Evolutionary conservation across 306 rosid genomes (phyloP).

Genomic region (Quercus variabilis): DNA sequence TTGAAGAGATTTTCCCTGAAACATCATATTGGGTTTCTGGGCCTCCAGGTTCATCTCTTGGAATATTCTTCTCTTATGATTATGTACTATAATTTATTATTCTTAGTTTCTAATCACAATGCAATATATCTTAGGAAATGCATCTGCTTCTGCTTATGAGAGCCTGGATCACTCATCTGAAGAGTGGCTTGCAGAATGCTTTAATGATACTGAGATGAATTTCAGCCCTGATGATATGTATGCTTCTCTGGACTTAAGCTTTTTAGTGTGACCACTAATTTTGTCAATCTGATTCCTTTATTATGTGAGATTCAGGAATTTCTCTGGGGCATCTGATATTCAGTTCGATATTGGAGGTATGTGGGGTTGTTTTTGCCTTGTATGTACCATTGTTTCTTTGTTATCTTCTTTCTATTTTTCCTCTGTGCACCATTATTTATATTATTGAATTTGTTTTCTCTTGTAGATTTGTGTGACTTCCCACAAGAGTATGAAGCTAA

Average conservation of each 20-base stretch:
- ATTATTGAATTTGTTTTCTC: neutral
- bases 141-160: conserved; percentile 49
- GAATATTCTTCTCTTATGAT: conserved; percentile 2
- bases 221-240: conserved; percentile 65
- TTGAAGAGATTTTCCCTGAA: conserved; percentile 38
- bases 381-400: neutral
- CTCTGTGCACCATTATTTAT: conserved; percentile 1
- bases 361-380: conserved; percentile 14
- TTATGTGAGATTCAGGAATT: conserved; percentile 47
- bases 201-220: conserved; percentile 61
- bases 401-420: neutral
- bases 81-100: neutral
- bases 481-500: conserved; percentile 46
- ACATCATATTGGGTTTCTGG: conserved; percentile 47
- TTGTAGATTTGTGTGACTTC: conserved; percentile 46
- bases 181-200: conserved; percentile 76
- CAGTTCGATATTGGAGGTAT: conserved; percentile 64
- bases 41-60: conserved; percentile 50
- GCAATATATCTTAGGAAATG: conserved; percentile 41
- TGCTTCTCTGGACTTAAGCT: conserved; percentile 29
- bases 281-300: conserved; percentile 33
- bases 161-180: conserved; percentile 58
- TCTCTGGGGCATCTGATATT: conserved; percentile 45
- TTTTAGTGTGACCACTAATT: conserved; percentile 2
- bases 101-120: conserved; percentile 11